A percentile compares a stretch with the other conserved stretches of the same genome.
These are phyloP conservation scores for Diaporthe sp. DNA, from an alignment of 2,329 filamentous ascomycete genomes.

Conservation along the genomic window DNA sequence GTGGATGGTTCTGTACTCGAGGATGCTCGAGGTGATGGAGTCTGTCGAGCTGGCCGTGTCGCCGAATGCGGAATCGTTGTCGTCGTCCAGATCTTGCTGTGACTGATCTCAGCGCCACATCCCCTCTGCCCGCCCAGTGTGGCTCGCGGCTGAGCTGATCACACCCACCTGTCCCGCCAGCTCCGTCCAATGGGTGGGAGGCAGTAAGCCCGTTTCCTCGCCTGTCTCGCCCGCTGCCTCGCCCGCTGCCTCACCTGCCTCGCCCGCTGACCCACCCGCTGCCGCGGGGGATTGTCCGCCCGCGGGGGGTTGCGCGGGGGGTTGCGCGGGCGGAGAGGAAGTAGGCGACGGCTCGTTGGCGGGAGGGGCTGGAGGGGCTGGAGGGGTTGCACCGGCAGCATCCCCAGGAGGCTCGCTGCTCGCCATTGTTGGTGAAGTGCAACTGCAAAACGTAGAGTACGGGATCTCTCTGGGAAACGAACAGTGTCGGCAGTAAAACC, in stretches of 20 bases:
- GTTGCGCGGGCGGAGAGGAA: not conserved
- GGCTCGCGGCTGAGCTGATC: not conserved
- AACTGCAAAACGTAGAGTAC: not conserved
- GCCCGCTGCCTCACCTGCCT: not conserved
- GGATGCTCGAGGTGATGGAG: constrained; percentile 32
- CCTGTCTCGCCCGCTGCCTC: not conserved
- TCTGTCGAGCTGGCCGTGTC: constrained; percentile 34
- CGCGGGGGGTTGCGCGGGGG: not conserved
- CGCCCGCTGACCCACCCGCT: not conserved
- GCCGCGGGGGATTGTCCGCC: not conserved
- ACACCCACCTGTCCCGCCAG: constrained; percentile 33
- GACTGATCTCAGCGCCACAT: constrained; percentile 3
- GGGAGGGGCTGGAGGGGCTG: not conserved
- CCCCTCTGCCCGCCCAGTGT: not conserved
- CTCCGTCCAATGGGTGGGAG: constrained; percentile 33
- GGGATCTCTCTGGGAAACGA: not conserved
- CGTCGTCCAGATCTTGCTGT: constrained; percentile 29
- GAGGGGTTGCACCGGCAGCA: not conserved
- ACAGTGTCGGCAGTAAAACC: not conserved
- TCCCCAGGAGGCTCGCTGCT: constrained; percentile 7
- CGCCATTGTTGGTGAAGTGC: constrained; percentile 12
- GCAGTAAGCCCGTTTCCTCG: constrained; percentile 26
- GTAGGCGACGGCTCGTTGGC: not conserved
- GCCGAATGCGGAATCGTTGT: constrained; percentile 33
- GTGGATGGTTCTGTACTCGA: constrained; percentile 34